Base-by-base conservation (phyloP, 305 asterid species). In the Ilex paraguariensis region DNA sequence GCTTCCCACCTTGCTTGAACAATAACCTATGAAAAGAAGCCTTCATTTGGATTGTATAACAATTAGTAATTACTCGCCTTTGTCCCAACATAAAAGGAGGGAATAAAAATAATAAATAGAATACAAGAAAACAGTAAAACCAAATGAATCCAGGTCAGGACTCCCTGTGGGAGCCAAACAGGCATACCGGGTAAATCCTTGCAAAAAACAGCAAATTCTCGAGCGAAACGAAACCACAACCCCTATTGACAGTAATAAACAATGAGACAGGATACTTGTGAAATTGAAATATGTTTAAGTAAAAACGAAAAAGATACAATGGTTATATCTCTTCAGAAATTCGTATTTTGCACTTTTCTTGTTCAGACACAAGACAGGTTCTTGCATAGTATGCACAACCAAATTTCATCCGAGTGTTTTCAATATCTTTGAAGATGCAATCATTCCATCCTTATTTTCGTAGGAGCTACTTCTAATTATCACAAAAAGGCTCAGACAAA, bases 171-270 rank as follows among this genome's bases (percentile, higher is more conserved):
- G 53, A 76, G 72, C 74, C n/a, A 62, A 73, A 61, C 57, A 61
- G 76, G 64, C 93, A 66, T 87, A 92, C 98, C 90, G 89, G 91
- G 72, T 73, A 89, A 36, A 74, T 84, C 79, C 72, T 82, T 68
- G 87, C 98, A 31, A 92, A 92, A 72, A 73, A 92, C 54, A 92
- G 76, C 80, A 89, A 80, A 84, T 92, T 92, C 88, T 92, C 97
- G 17, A 92, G 95, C 28, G 98, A 85, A 82, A 92, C 79, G 71
- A 84, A 82, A 61, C 98, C 98, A 71, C 95, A 84, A 36, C 96
- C 98, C 95, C 98, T 92, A 71, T 64, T 75, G 61, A 62, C 69
- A 75, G 69, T 13, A 70, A 68, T 32, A 79, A 36, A 5, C 31
- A 60, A 67, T 77, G 66, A 77, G 79, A 66, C 28, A 21, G 5